phyloP scores from a whole-genome alignment of 192 early-diverging fungal species.

The Coemansia sp. region DNA sequence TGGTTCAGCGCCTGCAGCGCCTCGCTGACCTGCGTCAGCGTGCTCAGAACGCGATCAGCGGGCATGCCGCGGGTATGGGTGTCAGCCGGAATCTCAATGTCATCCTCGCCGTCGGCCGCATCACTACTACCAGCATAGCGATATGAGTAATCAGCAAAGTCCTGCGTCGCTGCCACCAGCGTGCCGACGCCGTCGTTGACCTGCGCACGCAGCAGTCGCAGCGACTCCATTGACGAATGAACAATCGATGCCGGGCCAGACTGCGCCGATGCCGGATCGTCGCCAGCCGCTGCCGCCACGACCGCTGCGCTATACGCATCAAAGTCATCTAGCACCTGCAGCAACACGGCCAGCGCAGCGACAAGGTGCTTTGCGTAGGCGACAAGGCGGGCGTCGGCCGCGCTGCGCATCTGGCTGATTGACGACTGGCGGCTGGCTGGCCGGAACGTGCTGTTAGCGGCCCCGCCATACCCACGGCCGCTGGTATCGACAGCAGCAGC shows the following conservation, averaged over 20 bases:
- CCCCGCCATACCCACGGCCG: not conserved
- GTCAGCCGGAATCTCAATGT: conserved; percentile 21
- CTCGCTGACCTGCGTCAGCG: conserved; percentile 21
- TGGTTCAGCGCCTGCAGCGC: conserved; percentile 47
- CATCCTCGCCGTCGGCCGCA: conserved; percentile 11
- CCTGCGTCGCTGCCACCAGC: conserved; percentile 44
- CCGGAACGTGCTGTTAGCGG: no score
- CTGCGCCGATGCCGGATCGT: conserved; percentile 29
- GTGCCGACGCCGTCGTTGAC: conserved; percentile 44
- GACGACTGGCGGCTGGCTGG: conserved; percentile 5
- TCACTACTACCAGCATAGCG: conserved; percentile 6
- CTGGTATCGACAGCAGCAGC: not conserved
- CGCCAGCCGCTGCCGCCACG: conserved; percentile 18
- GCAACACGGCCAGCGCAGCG: conserved; percentile 41
- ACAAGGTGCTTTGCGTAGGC: conserved; percentile 49
- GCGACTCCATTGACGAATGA: conserved; percentile 16
- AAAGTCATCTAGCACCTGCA: conserved; percentile 50
- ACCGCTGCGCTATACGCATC: conserved; percentile 39
- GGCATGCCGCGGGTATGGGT: not conserved
- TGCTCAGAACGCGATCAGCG: conserved; percentile 18
- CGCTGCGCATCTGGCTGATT: conserved; percentile 18
- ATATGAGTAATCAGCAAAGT: conserved; percentile 39
- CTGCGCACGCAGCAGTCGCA: conserved; percentile 27
- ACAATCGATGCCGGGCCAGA: conserved; percentile 25
- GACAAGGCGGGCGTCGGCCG: conserved; percentile 38